Percentiles rank a stretch among this genome's conserved stretches.
Conservation (phyloP, 225 moss, liverwort and hornwort genomes). For the Takakia lepidozioides region DNA sequence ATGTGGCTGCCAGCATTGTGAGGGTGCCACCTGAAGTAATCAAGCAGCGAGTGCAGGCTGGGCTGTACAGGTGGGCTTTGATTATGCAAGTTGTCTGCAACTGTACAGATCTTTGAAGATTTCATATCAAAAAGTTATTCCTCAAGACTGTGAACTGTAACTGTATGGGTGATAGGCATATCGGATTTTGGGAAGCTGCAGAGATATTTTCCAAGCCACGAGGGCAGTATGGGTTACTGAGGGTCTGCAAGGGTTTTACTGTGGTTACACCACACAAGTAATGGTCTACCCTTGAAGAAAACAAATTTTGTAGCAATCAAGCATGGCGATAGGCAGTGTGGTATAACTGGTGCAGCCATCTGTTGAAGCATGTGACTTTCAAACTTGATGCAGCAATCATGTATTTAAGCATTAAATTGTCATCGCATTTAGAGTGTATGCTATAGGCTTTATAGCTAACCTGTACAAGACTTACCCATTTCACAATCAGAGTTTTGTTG, state of each 20-base stretch:
- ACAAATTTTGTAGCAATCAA: no score
- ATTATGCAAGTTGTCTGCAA: not conserved
- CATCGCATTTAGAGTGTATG: no score
- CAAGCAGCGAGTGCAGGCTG: slow-evolving; percentile 53
- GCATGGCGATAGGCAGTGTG: no score
- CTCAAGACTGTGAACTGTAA: no score
- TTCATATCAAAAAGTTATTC: slow-evolving; percentile 17
- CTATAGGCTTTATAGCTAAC: no score
- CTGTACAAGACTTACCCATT: no score
- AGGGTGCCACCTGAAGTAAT: slow-evolving; percentile 53
- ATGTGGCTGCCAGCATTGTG: slow-evolving; percentile 39
- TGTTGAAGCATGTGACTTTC: no score
- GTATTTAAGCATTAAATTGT: no score
- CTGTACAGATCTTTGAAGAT: not conserved
- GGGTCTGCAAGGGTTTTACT: slow-evolving; percentile 38
- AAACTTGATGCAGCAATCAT: no score
- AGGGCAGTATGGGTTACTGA: slow-evolving; percentile 27
- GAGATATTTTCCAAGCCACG: slow-evolving; percentile 33
- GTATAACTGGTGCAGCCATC: no score
- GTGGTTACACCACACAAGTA: slow-evolving; percentile 44
- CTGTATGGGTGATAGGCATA: no score
- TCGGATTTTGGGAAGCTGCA: no score
- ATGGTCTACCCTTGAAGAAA: not conserved
- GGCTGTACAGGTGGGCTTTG: slow-evolving; percentile 24
- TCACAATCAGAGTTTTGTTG: not conserved